Evolutionary conservation across 1,139 yeast species (phyloP).

Genomic region (Groenewaldozyma sp.): DNA sequence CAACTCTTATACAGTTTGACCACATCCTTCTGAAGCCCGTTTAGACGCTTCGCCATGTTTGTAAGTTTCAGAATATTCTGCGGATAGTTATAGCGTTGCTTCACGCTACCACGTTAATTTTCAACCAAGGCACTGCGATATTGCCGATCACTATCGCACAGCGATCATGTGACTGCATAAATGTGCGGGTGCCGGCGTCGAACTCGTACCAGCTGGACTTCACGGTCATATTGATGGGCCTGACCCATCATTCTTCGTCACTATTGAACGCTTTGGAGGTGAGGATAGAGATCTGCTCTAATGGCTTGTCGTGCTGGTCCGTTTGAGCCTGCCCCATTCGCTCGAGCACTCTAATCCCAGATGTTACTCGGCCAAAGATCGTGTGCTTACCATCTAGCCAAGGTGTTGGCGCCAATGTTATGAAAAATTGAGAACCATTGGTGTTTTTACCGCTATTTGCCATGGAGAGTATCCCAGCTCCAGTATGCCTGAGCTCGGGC

Average conservation of each 20-base stretch:
- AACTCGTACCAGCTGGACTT: no score
- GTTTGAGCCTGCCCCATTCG: conserved; percentile 44
- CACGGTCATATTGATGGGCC: no score
- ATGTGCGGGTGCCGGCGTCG: no score
- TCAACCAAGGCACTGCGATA: no score
- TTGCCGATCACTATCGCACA: no score
- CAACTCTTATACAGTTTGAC: conserved; percentile 31
- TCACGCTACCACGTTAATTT: no score
- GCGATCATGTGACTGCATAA: no score
- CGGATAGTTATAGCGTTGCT: no score
- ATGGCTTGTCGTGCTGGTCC: conserved; percentile 34
- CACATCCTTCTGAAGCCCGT: conserved; percentile 29
- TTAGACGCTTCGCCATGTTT: conserved; percentile 7
- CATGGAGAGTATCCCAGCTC: conserved; percentile 29
- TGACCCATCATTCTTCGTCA: not conserved
- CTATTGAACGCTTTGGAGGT: conserved; percentile 10
- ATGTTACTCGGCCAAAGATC: conserved; percentile 34
- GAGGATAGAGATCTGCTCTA: conserved; percentile 21
- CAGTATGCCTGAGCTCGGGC: conserved; percentile 34
- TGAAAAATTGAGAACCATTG: conserved; percentile 36
- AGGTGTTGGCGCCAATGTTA: conserved; percentile 25
- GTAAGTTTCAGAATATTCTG: no score
- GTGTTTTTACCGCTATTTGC: conserved; percentile 39
- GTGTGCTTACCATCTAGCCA: conserved; percentile 33
- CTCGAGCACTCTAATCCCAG: conserved; percentile 41